Percentiles rank a stretch among this genome's conserved stretches.
Evolutionary conservation across 257 asterid species (phyloP).

Genomic region (Lycium ferocissimum): DNA sequence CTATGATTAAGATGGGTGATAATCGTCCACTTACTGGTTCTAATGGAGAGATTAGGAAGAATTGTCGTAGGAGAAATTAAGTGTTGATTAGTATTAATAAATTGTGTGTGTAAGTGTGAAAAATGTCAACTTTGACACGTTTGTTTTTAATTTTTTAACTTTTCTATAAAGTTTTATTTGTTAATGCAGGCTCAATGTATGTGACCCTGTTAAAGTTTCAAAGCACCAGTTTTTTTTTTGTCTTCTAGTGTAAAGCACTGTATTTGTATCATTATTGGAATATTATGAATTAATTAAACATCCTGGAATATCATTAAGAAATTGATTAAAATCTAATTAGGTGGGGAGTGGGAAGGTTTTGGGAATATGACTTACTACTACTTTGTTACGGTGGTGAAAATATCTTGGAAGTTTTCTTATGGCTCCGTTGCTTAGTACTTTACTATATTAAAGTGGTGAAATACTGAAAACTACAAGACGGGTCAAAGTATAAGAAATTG

Average conservation of each 20-base stretch:
- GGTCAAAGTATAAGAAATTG: no score
- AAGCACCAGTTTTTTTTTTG: neutral
- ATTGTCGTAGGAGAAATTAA: conserved; percentile 70
- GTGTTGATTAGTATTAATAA: neutral
- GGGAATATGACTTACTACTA: no score
- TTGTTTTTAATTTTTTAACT: neutral
- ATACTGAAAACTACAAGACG: no score
- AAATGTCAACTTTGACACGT: neutral
- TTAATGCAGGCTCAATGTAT: neutral
- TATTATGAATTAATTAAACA: neutral
- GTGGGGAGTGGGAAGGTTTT: no score
- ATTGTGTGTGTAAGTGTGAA: neutral
- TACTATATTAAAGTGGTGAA: no score
- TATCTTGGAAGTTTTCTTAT: no score
- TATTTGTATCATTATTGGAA: conserved; percentile 3
- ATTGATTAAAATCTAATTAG: no score
- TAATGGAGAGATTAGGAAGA: conserved; percentile 73
- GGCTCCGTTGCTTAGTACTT: no score
- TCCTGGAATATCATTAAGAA: no score
- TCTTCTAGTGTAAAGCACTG: neutral
- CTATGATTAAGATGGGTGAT: conserved; percentile 90
- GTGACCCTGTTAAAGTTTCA: neutral
- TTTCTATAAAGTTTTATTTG: neutral
- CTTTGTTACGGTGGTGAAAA: no score
- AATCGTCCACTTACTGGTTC: conserved; percentile 76